These are phyloP conservation scores for Adiantum capillusveneris DNA, from an alignment of 75 land plant genomes.

Conservation along the genomic window DNA sequence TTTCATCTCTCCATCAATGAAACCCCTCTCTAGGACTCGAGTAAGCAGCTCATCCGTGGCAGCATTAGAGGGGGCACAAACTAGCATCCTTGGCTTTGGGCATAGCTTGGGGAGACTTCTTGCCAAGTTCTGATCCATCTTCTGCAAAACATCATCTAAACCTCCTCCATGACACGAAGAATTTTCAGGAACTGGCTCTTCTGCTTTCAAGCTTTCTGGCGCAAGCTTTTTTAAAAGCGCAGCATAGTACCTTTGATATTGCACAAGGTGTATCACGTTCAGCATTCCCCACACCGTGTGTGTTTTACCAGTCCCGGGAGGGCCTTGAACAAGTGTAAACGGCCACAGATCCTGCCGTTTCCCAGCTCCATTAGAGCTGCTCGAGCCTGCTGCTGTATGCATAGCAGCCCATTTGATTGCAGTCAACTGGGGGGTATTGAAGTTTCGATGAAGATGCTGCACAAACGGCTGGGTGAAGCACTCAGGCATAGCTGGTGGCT, in stretches of 20 bases:
- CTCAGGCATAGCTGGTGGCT: slow-evolving; percentile 85
- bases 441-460: slow-evolving; percentile 65
- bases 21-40: slow-evolving; percentile 94
- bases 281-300: slow-evolving; percentile 99
- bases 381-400: slow-evolving; percentile 97
- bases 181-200: slow-evolving; percentile 41
- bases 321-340: slow-evolving; percentile 98
- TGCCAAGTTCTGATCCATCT: slow-evolving; percentile 87
- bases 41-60: slow-evolving; percentile 96
- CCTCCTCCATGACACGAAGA: slow-evolving; percentile 9
- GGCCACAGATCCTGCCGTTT: slow-evolving; percentile 92
- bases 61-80: slow-evolving; percentile 99
- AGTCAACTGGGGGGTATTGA: slow-evolving; percentile 83
- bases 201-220: slow-evolving; percentile 75
- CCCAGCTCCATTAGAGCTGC: slow-evolving; percentile 24
- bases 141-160: slow-evolving; percentile 85
- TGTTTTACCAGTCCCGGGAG: slow-evolving; percentile 99
- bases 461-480: slow-evolving; percentile 88
- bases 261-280: slow-evolving; percentile 98
- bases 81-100: slow-evolving; percentile 97
- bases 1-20: slow-evolving; percentile 99
- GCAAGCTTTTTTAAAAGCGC: slow-evolving; percentile 96
- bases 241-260: slow-evolving; percentile 96
- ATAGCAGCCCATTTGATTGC: slow-evolving; percentile 99
- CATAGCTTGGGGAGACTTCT: slow-evolving; percentile 94